Base-by-base conservation (phyloP, 169 alveolate species). In the Pseudocohnilembus persalinus region DNA sequence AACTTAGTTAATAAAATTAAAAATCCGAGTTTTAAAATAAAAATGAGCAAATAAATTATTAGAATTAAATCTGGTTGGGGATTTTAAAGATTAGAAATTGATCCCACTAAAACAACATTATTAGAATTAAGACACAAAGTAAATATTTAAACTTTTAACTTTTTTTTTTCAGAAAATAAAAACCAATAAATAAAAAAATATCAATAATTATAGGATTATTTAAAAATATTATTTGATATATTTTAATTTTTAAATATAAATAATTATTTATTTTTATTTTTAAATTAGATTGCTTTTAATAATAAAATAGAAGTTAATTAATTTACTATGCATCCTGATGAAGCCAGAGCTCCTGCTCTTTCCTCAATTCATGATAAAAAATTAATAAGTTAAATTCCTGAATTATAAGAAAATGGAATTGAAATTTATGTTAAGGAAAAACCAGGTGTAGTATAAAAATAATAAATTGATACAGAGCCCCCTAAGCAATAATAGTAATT, bases 401-500 rank as follows among this genome's bases (percentile, higher is more conserved):
- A 4, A 11, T 49, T 49, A 49, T 11, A 20, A 49, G 68, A 49
- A 63, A 79, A 79, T 79, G 84, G 84, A 1, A 75, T 79, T 28
- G 84, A 79, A 79, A 32, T 79, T 11, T 79, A 49, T 49, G 26
- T 79, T 1, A 79, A 29, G 26, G 76, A 73, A 73, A 73, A 73
- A 73, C 20, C 35, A 49, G 63, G 30, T 28, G 29, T 29, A 64
- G 74, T 33, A 79, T n/a, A 79, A 29, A 35, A 33, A 31, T 28
- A 63, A 0, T 64, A 28, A 63, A 79, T 25, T 34, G 64, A n/a
- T n/a, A 29, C 35, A 31, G 63, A 29, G 63, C 63, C 74, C 29
- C 0, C 35, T 64, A 34, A 63, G 73, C 27, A 33, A 30, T 0
- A 64, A 31, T 26, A 77, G 63, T 33, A 68, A 33, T 34, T 26